These are phyloP conservation scores for Dendrocalamus sinicus DNA, from an alignment of 176 grass and related monocot species.

Conservation along the genomic window DNA sequence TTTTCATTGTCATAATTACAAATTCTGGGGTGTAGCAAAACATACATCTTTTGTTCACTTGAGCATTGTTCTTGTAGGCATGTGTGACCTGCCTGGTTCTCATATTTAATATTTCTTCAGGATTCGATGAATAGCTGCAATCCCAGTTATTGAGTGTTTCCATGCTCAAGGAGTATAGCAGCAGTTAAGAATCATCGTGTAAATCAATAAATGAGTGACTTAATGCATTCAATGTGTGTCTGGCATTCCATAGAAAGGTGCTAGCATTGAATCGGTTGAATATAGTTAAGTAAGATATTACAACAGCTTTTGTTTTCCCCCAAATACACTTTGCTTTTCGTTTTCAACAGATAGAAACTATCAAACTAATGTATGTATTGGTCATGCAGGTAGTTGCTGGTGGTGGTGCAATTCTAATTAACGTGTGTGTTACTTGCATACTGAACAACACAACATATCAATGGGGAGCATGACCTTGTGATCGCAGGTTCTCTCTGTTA, in stretches of 20 bases:
- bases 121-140: neutral
- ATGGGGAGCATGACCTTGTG: constrained; percentile 31
- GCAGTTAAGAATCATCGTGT: neutral
- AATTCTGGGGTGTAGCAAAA: neutral
- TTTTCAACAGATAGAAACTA: neutral
- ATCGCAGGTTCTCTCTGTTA: constrained; percentile 77
- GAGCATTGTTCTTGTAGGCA: neutral
- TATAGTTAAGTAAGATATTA: neutral
- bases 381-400: constrained; percentile 80
- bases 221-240: neutral
- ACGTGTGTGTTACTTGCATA: neutral
- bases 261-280: neutral
- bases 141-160: neutral
- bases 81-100: neutral
- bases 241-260: neutral
- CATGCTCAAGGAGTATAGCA: neutral
- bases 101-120: neutral
- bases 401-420: constrained; percentile 60
- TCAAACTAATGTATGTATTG: constrained; percentile 3
- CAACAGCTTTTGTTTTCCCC: neutral
- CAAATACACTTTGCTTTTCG: neutral
- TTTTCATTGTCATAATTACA: neutral
- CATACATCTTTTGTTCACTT: neutral
- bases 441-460: neutral
- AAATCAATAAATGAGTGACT: neutral